These are phyloP conservation scores for Serendipita indica DNA, from an alignment of 768 basidiomycete genomes.

Conservation along the genomic window DNA sequence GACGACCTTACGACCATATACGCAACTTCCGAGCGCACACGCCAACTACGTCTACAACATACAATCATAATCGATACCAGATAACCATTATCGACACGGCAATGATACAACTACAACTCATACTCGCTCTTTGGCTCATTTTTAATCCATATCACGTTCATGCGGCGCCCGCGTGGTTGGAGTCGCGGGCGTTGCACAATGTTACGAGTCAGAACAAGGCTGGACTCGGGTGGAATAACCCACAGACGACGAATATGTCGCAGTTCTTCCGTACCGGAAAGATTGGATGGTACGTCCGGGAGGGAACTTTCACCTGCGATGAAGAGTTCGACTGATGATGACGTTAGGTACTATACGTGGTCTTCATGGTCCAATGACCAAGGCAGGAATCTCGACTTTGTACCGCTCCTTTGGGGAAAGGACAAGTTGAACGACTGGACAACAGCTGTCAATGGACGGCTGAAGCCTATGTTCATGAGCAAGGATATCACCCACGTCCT, in stretches of 20 bases:
- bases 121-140: too few species aligned
- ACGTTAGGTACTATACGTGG: slow-evolving; percentile 40
- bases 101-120: too few species aligned
- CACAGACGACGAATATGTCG: slow-evolving; percentile 26
- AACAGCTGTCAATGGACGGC: slow-evolving; percentile 25
- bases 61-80: too few species aligned
- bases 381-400: slow-evolving; percentile 33
- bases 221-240: slow-evolving; percentile 37
- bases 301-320: neutral
- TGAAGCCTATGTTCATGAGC: slow-evolving; percentile 22
- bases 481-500: slow-evolving; percentile 30
- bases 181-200: neutral
- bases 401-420: slow-evolving; percentile 43
- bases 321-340: neutral
- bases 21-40: too few species aligned
- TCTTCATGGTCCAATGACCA: slow-evolving; percentile 21
- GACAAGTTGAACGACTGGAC: slow-evolving; percentile 25
- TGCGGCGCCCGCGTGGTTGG: neutral
- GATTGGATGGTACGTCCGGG: slow-evolving; percentile 37
- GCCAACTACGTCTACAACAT: too few species aligned
- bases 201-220: slow-evolving; percentile 31
- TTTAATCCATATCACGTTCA: too few species aligned
- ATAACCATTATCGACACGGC: too few species aligned
- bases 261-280: slow-evolving; percentile 34
- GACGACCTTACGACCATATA: too few species aligned